Percentiles rank a stretch among this genome's conserved stretches.
These are phyloP conservation scores for Venturia pyrina DNA, from an alignment of 2,329 filamentous ascomycete species.

Conservation along the genomic window DNA sequence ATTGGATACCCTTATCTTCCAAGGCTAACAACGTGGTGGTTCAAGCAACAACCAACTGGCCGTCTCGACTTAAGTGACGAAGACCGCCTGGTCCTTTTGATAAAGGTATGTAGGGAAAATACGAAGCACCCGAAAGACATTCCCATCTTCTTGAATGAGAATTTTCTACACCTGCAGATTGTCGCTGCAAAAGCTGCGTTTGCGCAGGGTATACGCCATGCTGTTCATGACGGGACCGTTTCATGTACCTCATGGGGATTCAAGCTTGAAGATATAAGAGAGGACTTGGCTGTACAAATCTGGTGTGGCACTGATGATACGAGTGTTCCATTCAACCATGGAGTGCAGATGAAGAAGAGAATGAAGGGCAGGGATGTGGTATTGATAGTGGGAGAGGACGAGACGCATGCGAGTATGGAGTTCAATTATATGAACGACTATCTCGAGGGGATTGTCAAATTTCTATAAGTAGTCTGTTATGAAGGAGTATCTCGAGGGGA, in stretches of 20 bases:
- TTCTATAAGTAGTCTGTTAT: too few species aligned
- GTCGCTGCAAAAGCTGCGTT: conserved; percentile 14
- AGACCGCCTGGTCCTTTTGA: conserved; percentile 19
- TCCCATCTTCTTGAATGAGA: conserved; percentile 17
- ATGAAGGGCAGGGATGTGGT: conserved; percentile 23
- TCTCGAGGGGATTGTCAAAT: conserved; percentile 13
- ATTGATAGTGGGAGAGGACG: conserved; percentile 21
- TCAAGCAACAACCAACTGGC: conserved; percentile 17
- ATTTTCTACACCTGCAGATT: conserved; percentile 13
- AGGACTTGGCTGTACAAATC: conserved; percentile 26
- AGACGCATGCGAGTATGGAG: conserved; percentile 24
- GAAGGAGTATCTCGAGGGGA: too few species aligned
- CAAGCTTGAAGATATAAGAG: conserved; percentile 25
- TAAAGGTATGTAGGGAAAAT: conserved; percentile 8
- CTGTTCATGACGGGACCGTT: conserved; percentile 23
- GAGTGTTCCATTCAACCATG: conserved; percentile 26
- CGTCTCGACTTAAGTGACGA: conserved; percentile 26
- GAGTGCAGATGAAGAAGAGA: conserved; percentile 21
- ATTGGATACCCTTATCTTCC: conserved; percentile 22
- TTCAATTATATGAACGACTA: conserved; percentile 17
- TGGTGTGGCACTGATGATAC: conserved; percentile 28
- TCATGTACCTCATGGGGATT: conserved; percentile 25
- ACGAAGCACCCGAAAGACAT: conserved; percentile 19
- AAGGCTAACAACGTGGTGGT: conserved; percentile 18
- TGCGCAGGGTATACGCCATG: conserved; percentile 22